Evolutionary conservation across 345 rosid genomes (phyloP), one percentile per base, ranked within the genome.

Genomic region (Gossypium raimondii): DNA sequence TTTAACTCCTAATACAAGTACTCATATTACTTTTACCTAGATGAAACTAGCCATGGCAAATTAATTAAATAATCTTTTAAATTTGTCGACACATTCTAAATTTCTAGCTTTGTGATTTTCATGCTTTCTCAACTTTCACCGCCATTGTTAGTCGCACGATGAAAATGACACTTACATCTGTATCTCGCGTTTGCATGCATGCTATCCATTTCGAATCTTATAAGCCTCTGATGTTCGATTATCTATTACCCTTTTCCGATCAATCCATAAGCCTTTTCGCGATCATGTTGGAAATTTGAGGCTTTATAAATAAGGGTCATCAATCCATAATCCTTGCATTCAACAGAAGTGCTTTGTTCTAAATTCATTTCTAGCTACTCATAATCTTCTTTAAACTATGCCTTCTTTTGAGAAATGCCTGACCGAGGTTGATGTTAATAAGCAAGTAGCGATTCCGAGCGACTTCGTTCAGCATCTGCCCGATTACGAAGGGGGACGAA

Each of bases 401-500:
- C n/a, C 52, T n/a, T 44, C 1, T 16, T 66, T 66, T 20, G 52
- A 44, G 17, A 66, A 66, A 44, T 18, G 2, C 10, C 10, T 66
- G 16, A 66, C 52, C 0, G 9, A 44, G 29, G 70, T 18, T 44
- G 70, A 66, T 66, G 52, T 66, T 12, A 13, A 45, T 2, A 67
- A 45, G 71, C 71, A 67, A 47, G 17, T 67, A 34, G 71, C 38
- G 16, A 47, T 67, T 67, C 71, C 71, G 8, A 67, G 5, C 7
- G 71, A 47, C 2, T 47, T 67, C 55, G 7, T 47, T 1, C 0
- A 1, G 29, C 55, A 67, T 22, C 12, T 67, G 10, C 71, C 71
- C 3, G 11, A 7, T 22, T 67, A 22, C 5, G 55, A 67, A 67
- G 55, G 71, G 10, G 71, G 71, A 20, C 5, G 29, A 9, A 67